Conservation (phyloP, 1,284 basidiomycete genomes). For the Ceratobasidium sp. region DNA sequence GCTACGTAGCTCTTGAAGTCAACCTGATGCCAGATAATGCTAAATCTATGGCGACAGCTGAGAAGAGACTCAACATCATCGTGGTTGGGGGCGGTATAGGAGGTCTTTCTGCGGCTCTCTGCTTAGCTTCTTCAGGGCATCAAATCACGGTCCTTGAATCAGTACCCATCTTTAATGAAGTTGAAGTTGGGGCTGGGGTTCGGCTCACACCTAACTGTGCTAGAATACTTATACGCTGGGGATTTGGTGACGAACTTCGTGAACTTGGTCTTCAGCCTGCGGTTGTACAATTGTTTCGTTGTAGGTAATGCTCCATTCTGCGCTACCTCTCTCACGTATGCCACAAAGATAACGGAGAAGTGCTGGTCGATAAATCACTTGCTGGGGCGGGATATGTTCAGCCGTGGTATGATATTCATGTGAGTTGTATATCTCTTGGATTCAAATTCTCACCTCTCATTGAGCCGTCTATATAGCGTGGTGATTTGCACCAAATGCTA, state of each 20-base stretch:
- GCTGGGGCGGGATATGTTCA: slow-evolving; percentile 48
- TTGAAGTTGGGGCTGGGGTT: slow-evolving; percentile 65
- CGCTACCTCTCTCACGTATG: neutral
- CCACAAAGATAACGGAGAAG: slow-evolving; percentile 47
- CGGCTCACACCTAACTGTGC: slow-evolving; percentile 67
- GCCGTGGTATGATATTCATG: slow-evolving; percentile 69
- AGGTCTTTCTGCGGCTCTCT: slow-evolving; percentile 64
- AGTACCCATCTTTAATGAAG: slow-evolving; percentile 61
- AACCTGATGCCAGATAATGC: neutral
- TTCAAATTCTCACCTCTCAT: neutral
- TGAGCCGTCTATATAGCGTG: slow-evolving; percentile 58
- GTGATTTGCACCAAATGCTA: slow-evolving; percentile 69
- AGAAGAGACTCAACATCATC: slow-evolving; percentile 61
- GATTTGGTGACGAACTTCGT: slow-evolving; percentile 63
- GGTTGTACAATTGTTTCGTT: slow-evolving; percentile 64
- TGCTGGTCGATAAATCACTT: slow-evolving; percentile 49
- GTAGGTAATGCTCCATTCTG: slow-evolving; percentile 56
- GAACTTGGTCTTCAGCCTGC: slow-evolving; percentile 63
- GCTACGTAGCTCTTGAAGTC: neutral
- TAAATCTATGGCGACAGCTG: slow-evolving; percentile 45
- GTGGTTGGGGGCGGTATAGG: slow-evolving; percentile 67
- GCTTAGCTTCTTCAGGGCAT: slow-evolving; percentile 64
- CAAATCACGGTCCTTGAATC: slow-evolving; percentile 64
- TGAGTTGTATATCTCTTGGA: slow-evolving; percentile 18
- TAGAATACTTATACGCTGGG: slow-evolving; percentile 68